These are phyloP conservation scores for Colletotrichum phormii DNA, from an alignment of 2,329 filamentous ascomycete species.

Conservation along the genomic window DNA sequence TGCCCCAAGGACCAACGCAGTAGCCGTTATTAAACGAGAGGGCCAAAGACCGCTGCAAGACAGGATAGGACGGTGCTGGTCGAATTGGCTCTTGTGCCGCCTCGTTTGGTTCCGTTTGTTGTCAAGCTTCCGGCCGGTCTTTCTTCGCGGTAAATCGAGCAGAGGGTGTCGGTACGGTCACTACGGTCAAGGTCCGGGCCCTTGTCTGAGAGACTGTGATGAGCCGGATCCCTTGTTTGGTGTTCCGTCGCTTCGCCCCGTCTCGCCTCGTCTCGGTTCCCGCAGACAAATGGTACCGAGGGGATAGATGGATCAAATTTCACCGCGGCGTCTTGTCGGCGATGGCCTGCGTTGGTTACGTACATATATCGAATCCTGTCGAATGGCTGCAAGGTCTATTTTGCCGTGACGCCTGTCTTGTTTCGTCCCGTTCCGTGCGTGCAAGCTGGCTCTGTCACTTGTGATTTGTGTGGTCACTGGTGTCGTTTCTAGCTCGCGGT, in stretches of 20 bases:
- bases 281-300: slow-evolving; percentile 24
- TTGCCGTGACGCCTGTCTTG: not conserved
- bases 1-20: not conserved
- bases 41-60: not conserved
- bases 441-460: not conserved
- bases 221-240: not conserved
- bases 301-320: slow-evolving; percentile 26
- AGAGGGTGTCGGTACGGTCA: not conserved
- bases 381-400: not conserved
- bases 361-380: slow-evolving; percentile 4
- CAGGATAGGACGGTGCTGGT: not conserved
- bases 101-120: not conserved
- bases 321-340: slow-evolving; percentile 29
- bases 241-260: slow-evolving; percentile 24
- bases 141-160: not conserved
- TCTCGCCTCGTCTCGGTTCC: slow-evolving; percentile 24
- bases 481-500: not conserved
- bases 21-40: not conserved
- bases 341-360: slow-evolving; percentile 10
- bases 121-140: not conserved
- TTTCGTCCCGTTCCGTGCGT: not conserved
- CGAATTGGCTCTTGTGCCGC: not conserved
- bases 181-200: not conserved
- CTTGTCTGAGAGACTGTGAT: not conserved
- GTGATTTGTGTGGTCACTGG: not conserved